Percentiles rank a stretch among this genome's conserved stretches.
These are phyloP conservation scores for Boletus tylopilopsis DNA, from an alignment of 768 basidiomycete species.

Conservation along the genomic window DNA sequence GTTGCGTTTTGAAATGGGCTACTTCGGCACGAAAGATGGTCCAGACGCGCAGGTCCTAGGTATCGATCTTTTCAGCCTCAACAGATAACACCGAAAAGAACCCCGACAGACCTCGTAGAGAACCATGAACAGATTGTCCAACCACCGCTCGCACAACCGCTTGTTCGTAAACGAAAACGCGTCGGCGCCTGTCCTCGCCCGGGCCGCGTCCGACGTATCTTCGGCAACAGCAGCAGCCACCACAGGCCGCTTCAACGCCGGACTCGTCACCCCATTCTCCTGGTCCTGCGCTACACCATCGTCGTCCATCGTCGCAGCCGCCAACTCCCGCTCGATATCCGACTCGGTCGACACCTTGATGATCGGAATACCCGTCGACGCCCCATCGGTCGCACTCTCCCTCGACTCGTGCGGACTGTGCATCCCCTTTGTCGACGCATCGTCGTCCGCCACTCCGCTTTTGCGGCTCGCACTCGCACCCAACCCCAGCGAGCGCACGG, in stretches of 20 bases:
- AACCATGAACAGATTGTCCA: slow-evolving; percentile 98
- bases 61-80: neutral
- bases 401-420: slow-evolving; percentile 29
- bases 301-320: slow-evolving; percentile 24
- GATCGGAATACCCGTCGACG: slow-evolving; percentile 44
- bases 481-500: too few relatives aligned
- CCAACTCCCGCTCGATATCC: slow-evolving; percentile 45
- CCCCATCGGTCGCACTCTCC: slow-evolving; percentile 24
- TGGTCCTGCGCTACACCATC: neutral
- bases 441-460: too few relatives aligned
- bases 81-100: neutral
- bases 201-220: slow-evolving; percentile 21
- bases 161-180: slow-evolving; percentile 94
- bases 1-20: slow-evolving; percentile 98
- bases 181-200: slow-evolving; percentile 43
- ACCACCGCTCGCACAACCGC: slow-evolving; percentile 94
- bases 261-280: slow-evolving; percentile 28
- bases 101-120: slow-evolving; percentile 77
- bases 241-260: slow-evolving; percentile 39
- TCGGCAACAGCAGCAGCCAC: slow-evolving; percentile 38
- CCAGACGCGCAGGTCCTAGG: slow-evolving; percentile 90
- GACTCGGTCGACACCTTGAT: slow-evolving; percentile 77
- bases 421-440: slow-evolving; percentile 66
- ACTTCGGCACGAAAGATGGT: slow-evolving; percentile 99
- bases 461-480: too few relatives aligned